Conservation (phyloP, 768 basidiomycete species). For the Cantharellus anzutake region DNA sequence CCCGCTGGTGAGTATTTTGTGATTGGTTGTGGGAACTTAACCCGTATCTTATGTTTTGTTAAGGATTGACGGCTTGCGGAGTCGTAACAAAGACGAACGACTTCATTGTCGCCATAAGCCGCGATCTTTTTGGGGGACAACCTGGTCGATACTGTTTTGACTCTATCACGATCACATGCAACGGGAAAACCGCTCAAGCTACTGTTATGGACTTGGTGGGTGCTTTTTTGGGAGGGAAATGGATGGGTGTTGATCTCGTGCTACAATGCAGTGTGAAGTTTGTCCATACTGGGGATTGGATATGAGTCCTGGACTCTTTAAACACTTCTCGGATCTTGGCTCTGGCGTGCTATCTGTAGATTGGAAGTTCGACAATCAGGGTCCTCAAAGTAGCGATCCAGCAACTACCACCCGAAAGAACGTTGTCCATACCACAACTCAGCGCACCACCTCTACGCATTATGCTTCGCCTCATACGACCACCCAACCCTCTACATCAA, state of each 20-base stretch:
- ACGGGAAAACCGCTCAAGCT: slow-evolving; percentile 9
- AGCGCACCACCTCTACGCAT: not conserved
- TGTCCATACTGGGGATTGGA: not conserved
- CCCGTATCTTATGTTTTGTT: not conserved
- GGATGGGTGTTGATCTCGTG: not conserved
- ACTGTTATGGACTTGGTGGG: slow-evolving; percentile 10
- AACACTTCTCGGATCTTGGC: not conserved
- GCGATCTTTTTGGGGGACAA: not conserved
- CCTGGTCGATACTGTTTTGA: slow-evolving; percentile 12
- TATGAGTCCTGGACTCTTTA: not conserved
- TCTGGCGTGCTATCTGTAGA: not conserved
- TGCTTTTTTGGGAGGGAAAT: not conserved
- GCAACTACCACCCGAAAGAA: not conserved
- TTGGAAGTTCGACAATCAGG: not conserved
- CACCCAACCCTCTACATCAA: not conserved
- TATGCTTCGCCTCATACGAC: not conserved
- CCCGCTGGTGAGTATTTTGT: too few species aligned
- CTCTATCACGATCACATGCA: slow-evolving; percentile 12
- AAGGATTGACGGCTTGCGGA: slow-evolving; percentile 10
- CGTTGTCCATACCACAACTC: not conserved
- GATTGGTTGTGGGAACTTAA: too few species aligned
- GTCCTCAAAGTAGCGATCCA: not conserved
- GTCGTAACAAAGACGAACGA: slow-evolving; percentile 3
- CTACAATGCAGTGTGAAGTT: not conserved
- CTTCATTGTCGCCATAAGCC: slow-evolving; percentile 9